Evolutionary conservation across 495 filamentous ascomycete genomes (phyloP), one percentile per base, ranked within the genome.

Genomic region (Darksidea phi): DNA sequence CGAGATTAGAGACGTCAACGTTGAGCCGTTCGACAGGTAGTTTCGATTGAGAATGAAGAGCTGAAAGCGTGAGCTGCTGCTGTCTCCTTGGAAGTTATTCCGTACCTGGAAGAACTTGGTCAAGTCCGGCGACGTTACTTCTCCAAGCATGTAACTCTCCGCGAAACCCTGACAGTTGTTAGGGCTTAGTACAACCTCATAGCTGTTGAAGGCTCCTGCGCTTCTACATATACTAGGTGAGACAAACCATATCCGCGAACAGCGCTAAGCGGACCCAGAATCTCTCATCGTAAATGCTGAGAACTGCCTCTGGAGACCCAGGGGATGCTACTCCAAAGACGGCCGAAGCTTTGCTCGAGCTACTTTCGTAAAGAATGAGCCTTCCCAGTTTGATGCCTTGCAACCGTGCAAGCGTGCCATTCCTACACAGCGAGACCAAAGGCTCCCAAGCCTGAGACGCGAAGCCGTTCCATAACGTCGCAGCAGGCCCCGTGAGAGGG

Each of bases 111-210:
- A 89, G 67, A 89, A 86, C 32, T 73, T 75, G 2, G 79, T 84
- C 61, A 89, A 72, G 66, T 88, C 78, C 13, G 75, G 71, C 56
- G 84, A 87, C 15, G 82, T 79, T 26, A 88, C 74, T 70, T 90
- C 85, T 48, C 80, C 80, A 5, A 88, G 75, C 83, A 90, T 87
- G 70, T 86, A 88, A 32, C 84, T 79, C 73, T 88, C 84, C 15
- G 86, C 81, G 70, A 90, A 88, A 1, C 87, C 87, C 63, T 66
- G 47, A 7, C n/a, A 25, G 34, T 10, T 45, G 23, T 54, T 20
- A 43, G 25, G 2, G 1, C 43, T 13, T 4, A 20, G 32, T 36
- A 6, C 20, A 12, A 17, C 28, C 37, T 43, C n/a, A 13, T 11
- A 46, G n/a, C 28, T 13, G n/a, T 37, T 1, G 28, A 41, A 23